Base-by-base conservation (phyloP, 306 rosid genomes). In the Lathyrus tuberosus region DNA sequence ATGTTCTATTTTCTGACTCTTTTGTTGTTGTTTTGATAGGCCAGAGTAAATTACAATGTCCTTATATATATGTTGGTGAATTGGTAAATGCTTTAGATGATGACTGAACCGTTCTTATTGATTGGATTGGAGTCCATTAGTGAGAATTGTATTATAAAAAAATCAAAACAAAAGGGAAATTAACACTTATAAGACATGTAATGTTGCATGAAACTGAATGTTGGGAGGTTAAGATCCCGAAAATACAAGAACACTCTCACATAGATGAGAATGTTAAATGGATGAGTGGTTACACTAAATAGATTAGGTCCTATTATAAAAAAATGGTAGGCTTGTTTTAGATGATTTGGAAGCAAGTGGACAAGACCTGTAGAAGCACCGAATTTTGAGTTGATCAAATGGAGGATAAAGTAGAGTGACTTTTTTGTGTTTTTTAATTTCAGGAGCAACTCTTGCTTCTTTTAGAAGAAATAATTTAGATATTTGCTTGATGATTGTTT, bases 401-500 rank as follows among this genome's bases (percentile, higher is more conserved):
- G 62, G 31, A 56, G 62, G 62, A n/a, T n/a, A n/a, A 67, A 63
- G 26, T 57, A 47, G 10, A 52, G 41, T 44, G 14, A n/a, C 10
- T 26, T 35, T 6, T 48, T 52, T 22, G 6, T 57, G 26, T n/a
- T 54, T 37, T 62, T 63, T 20, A 18, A 57, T 38, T 20, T 46
- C 61, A 54, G n/a, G 65, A 54, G 49, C 69, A 62, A 10, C 30
- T 69, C 42, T 63, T 67, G n/a, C 18, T 51, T 8, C 10, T 62
- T 62, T 57, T 54, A 56, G 64, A 67, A 72, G 53, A 18, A 38
- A 26, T 70, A 46, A 42, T 17, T 58, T 28, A 58, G 28, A 8
- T 14, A 56, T 33, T 57, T 63, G 63, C 26, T 35, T 74, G 17
- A 33, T 72, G 47, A 17, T 62, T 60, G 52, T 65, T 70, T 38